These are phyloP conservation scores for Calycina herbarum DNA, from an alignment of 2,329 filamentous ascomycete genomes.

Conservation along the genomic window DNA sequence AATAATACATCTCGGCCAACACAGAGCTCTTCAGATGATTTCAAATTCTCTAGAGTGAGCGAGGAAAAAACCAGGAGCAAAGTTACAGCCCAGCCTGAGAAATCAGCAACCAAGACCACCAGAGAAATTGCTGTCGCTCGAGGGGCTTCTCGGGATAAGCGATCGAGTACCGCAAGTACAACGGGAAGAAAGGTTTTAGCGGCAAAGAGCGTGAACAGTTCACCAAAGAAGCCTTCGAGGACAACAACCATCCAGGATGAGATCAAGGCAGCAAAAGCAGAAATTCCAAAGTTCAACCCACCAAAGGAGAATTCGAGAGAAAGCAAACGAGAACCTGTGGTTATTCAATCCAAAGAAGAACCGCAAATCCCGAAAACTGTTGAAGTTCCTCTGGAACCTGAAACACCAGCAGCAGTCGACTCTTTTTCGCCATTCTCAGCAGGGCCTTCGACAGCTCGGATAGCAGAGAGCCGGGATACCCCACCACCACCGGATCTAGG, in stretches of 20 bases:
- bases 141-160: conserved; percentile 29
- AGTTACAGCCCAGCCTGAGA: conserved; percentile 20
- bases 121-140: conserved; percentile 32
- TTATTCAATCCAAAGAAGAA: conserved; percentile 18
- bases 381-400: conserved; percentile 37
- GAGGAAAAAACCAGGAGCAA: conserved; percentile 30
- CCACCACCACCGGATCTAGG: conserved; percentile 61
- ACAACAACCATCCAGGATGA: conserved; percentile 38
- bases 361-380: conserved; percentile 25
- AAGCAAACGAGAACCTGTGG: conserved; percentile 20
- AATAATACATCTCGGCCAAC: conserved; percentile 38
- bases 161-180: conserved; percentile 14
- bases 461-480: conserved; percentile 47
- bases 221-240: conserved; percentile 54
- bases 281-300: conserved; percentile 30
- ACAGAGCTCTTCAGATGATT: conserved; percentile 28
- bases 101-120: conserved; percentile 19
- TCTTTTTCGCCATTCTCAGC: conserved; percentile 52
- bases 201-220: conserved; percentile 56
- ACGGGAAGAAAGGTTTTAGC: conserved; percentile 35
- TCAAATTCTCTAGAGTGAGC: conserved; percentile 33
- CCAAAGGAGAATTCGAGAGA: conserved; percentile 25
- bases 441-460: conserved; percentile 40
- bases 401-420: conserved; percentile 43
- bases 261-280: conserved; percentile 42